These are phyloP conservation scores for Gracilaria caudata DNA, from an alignment of 23 red algal genomes.

Conservation along the genomic window DNA sequence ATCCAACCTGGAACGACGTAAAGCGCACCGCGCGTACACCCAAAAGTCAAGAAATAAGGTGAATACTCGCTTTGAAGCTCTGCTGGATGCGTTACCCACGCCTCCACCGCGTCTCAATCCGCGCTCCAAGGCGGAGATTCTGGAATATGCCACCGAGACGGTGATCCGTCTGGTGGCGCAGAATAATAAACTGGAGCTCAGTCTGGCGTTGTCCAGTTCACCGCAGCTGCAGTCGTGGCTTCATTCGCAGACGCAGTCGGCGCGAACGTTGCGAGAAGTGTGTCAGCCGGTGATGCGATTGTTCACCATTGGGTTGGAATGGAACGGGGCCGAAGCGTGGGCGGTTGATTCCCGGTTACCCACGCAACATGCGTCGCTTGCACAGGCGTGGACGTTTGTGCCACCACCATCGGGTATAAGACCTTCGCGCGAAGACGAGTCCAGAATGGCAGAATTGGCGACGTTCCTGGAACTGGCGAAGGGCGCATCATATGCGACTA, in stretches of 20 bases:
- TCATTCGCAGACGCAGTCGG: constrained; percentile 43
- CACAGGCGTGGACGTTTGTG: constrained; percentile 71
- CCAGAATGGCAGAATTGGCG: constrained; percentile 26
- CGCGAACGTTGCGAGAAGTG: constrained; percentile 60
- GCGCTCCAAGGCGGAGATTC: constrained; percentile 76
- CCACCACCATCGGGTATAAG: constrained; percentile 43
- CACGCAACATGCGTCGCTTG: constrained; percentile 16
- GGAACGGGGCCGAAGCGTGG: constrained; percentile 69
- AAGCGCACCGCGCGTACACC: constrained; percentile 72
- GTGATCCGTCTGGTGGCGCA: constrained; percentile 52
- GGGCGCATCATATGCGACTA: constrained; percentile 31
- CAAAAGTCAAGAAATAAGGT: constrained; percentile 74
- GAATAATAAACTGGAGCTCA: constrained; percentile 63
- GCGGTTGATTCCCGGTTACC: constrained; percentile 51
- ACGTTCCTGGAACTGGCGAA: constrained; percentile 45
- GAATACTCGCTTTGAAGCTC: constrained; percentile 64
- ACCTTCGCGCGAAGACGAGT: constrained; percentile 48
- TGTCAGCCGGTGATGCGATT: constrained; percentile 54
- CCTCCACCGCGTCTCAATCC: constrained; percentile 74
- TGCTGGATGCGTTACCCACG: constrained; percentile 66
- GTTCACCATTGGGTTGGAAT: constrained; percentile 64
- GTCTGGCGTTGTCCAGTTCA: constrained; percentile 60
- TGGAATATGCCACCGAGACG: constrained; percentile 78
- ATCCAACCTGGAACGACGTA: constrained; percentile 59
- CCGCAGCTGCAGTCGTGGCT: constrained; percentile 56